Base-by-base conservation (phyloP, 2,329 filamentous ascomycete genomes). In the Esteya vermicola region DNA sequence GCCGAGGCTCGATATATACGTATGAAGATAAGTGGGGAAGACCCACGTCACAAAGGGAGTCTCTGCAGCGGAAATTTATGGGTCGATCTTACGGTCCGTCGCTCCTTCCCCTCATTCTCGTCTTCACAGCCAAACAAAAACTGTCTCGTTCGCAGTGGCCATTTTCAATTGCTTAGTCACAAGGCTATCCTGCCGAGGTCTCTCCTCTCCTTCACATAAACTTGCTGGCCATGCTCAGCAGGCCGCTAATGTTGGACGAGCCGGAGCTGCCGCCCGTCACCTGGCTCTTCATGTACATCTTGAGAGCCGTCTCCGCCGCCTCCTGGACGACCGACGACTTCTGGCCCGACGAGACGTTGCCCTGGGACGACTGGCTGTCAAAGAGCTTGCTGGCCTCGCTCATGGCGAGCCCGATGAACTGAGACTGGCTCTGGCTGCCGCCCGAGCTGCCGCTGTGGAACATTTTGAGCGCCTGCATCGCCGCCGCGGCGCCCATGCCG, bases 271-370 rank as follows among this genome's bases (percentile, higher is more conserved):
- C 51, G 12, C 66, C 62, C 47, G 67, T 59, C 18, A 70, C 70
- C 56, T 85, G 70, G 50, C 72, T 76, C 72, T 93, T 88, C 65
- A 93, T 63, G 59, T 88, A 94, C 75, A 94, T 81, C 72, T 93
- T 86, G 51, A 94, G 59, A 3, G 86, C 88, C 72, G 84, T 81
- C 68, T 93, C 79, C 2, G 78, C 86, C 4, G 88, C 88, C 57
- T 78, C 67, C 55, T 81, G 76, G 35, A 95, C 65, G 37, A 77
- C 85, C 36, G 76, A 78, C 60, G 94, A 76, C 72, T 94, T 94
- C 60, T 74, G 81, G 21, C 70, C 68, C 20, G 67, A 59, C 4
- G 63, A 55, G 18, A 74, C 62, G 49, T 70, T 67, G 49, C 72
- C 72, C 48, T 68, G 57, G 9, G 65, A 59, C 23, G 64, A 56